Conservation (phyloP, 345 rosid genomes). For the Eutrema yunnanense region DNA sequence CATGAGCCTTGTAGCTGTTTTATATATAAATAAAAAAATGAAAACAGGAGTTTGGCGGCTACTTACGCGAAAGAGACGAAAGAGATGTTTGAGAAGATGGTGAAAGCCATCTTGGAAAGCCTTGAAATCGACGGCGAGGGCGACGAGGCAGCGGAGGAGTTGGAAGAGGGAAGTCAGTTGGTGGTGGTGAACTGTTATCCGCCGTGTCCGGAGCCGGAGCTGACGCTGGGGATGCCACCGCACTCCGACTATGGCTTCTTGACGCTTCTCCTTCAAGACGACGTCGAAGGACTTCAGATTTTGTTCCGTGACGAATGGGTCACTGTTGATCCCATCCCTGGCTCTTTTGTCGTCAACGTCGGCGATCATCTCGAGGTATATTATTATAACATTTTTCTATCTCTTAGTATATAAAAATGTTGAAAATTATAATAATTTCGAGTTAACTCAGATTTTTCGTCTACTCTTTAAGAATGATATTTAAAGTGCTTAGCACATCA, state of each 20-base stretch:
- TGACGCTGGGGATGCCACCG: slow-evolving; percentile 89
- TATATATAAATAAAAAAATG: neutral
- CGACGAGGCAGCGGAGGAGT: slow-evolving; percentile 34
- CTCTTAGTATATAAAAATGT: no score
- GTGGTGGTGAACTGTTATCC: slow-evolving; percentile 76
- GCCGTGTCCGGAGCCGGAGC: slow-evolving; percentile 79
- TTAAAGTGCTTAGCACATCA: neutral
- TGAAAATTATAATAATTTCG: neutral
- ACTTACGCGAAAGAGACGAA: slow-evolving; percentile 65
- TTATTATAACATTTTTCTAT: no score
- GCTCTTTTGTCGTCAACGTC: slow-evolving; percentile 69
- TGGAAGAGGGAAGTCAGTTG: slow-evolving; percentile 69
- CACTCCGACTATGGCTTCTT: slow-evolving; percentile 91
- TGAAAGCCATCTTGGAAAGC: slow-evolving; percentile 68
- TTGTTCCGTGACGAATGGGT: slow-evolving; percentile 53
- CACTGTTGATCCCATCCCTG: slow-evolving; percentile 63
- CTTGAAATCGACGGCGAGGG: slow-evolving; percentile 29
- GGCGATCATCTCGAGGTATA: slow-evolving; percentile 94
- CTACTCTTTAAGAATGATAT: neutral
- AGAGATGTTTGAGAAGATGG: slow-evolving; percentile 45
- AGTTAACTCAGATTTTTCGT: neutral
- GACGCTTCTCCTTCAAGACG: slow-evolving; percentile 84
- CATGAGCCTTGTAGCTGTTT: neutral
- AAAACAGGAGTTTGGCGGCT: slow-evolving; percentile 54
- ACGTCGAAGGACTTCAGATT: slow-evolving; percentile 71